A percentile compares a stretch with the other conserved stretches of the same genome.
phyloP scores from a whole-genome alignment of 331 rosid species.

The Erythrophleum ivorense region DNA sequence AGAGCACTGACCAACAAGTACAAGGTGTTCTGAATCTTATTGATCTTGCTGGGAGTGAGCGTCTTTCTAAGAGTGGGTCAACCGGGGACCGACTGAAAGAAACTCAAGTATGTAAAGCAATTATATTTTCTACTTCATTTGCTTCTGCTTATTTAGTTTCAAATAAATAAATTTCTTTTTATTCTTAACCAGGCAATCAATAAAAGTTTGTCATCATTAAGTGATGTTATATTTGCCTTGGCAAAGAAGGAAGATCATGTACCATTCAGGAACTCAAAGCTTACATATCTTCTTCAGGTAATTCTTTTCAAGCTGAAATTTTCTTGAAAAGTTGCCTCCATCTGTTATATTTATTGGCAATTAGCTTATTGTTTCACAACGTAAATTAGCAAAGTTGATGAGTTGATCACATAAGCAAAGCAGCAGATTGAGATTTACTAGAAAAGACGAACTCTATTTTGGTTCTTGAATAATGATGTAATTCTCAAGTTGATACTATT shows the following conservation, averaged over 20 bases:
- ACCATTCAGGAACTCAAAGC: constrained; percentile 96
- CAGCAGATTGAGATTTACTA: neutral
- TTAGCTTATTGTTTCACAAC: neutral
- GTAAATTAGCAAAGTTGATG: neutral
- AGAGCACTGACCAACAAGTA: constrained; percentile 98
- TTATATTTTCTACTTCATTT: constrained; percentile 8
- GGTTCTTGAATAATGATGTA: neutral
- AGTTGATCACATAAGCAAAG: neutral
- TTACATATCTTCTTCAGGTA: constrained; percentile 98
- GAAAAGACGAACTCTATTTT: neutral
- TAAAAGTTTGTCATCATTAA: constrained; percentile 83
- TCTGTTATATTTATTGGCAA: neutral
- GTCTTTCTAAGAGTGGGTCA: constrained; percentile 97
- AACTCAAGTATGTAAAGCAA: constrained; percentile 73
- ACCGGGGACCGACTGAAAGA: constrained; percentile 93
- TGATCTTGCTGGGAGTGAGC: constrained; percentile 99
- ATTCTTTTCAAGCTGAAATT: constrained; percentile 5
- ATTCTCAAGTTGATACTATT: neutral
- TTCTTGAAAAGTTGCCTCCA: no score
- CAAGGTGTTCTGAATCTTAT: constrained; percentile 94
- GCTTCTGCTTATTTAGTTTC: constrained; percentile 25
- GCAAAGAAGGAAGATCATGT: constrained; percentile 96
- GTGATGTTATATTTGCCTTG: constrained; percentile 93
- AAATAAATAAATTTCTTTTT: constrained; percentile 23
- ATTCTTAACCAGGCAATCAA: constrained; percentile 75